Base-by-base conservation (phyloP, 306 rosid species). In the Vicia sativa region DNA sequence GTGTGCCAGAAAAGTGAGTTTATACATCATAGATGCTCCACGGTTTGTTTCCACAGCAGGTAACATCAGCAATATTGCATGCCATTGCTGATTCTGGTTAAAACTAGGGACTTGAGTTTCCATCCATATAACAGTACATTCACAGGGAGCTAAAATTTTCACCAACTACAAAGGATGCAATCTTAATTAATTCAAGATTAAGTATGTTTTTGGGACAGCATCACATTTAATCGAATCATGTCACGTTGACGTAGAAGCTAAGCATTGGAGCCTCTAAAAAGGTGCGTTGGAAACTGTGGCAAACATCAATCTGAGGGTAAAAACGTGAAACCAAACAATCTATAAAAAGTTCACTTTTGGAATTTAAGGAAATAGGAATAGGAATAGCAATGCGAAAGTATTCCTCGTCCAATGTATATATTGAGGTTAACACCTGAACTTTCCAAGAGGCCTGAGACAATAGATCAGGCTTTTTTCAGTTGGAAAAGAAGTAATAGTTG, bases 311-410 rank as follows among this genome's bases (percentile, higher is more conserved):
- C 28, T 25, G 28, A 25, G 3, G 3, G 28, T 25, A 25, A 25
- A 25, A 25, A 25, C 28, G 3, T 25, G 28, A 2, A 25, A 25
- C 28, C 28, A 25, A 25, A 25, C 28, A 1, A 2, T 25, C 3
- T 25, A 21, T 21, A 21, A 53, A 38, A 10, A 37, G 5, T 55
- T 79, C 28, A 26, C 25, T 29, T 25, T 54, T 19, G 19, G 48
- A 46, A 49, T 19, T 45, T 15, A 56, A 73, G 60, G 12, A 73
- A 39, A 45, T 62, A 39, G 28, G 11, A 39, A 45, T 62, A 49
- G 28, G 11, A 26, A 62, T 62, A 29, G 28, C 14, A 38, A 19
- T 39, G 9, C 19, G 7, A 45, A 25, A 14, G 4, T 62, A 26
- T 11, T 38, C 28, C 31, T 5, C 1, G 25, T 44, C 62, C 37